phyloP scores from a whole-genome alignment of 129 eudicot species.

The Scalesia atractyloides region DNA sequence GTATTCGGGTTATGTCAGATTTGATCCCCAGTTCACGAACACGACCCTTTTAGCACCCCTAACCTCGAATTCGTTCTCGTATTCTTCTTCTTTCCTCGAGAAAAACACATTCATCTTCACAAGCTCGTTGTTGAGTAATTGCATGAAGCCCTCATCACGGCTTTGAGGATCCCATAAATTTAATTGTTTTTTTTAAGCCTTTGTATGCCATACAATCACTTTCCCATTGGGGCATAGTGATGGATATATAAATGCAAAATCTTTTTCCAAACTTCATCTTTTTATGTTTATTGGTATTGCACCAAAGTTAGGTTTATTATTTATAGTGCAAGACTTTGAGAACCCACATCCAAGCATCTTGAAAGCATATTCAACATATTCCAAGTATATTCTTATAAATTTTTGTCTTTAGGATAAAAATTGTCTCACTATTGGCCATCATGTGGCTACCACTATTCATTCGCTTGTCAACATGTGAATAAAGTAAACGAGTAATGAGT shows the following conservation, averaged over 20 bases:
- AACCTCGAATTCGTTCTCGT: constrained; percentile 30
- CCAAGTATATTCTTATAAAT: constrained; percentile 27
- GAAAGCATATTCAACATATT: constrained; percentile 37
- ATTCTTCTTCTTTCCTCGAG: constrained; percentile 38
- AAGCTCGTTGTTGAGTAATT: constrained; percentile 37
- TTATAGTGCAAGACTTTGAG: constrained; percentile 4
- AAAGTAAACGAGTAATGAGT: background rate
- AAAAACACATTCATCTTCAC: constrained; percentile 35
- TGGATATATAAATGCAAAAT: constrained; percentile 37
- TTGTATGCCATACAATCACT: constrained; percentile 40
- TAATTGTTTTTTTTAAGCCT: constrained; percentile 36
- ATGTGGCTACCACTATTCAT: background rate
- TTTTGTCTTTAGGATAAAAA: constrained; percentile 3
- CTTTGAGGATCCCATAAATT: constrained; percentile 29
- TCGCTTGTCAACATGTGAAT: constrained; percentile 9
- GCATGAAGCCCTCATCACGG: constrained; percentile 37
- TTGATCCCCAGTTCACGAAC: no score
- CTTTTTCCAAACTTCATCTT: constrained; percentile 46
- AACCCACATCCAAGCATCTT: background rate
- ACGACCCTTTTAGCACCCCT: no score
- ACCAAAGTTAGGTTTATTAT: constrained; percentile 3
- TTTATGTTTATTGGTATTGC: background rate
- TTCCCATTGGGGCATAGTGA: constrained; percentile 47
- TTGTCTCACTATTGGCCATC: constrained; percentile 18
- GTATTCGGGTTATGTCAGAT: no score